Evolutionary conservation across 768 basidiomycete genomes (phyloP).

Genomic region (Leccinum subgranulosum): DNA sequence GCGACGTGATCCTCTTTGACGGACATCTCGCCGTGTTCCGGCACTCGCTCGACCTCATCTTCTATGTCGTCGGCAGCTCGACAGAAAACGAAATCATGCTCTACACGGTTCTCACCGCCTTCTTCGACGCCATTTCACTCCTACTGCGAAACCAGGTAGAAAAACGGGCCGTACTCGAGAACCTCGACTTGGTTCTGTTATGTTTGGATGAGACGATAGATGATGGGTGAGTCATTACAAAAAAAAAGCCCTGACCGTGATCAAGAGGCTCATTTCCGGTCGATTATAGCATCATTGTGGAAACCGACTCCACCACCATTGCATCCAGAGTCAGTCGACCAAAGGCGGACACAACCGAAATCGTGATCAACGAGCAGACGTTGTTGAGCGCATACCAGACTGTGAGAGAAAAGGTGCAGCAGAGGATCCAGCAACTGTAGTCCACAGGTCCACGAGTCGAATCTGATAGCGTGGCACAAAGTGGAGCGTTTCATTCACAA

Average conservation of each 20-base stretch:
- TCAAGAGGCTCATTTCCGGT: conserved; percentile 8
- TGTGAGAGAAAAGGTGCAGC: conserved; percentile 80
- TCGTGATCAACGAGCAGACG: conserved; percentile 98
- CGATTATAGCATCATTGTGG: conserved; percentile 79
- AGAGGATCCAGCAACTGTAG: conserved; percentile 76
- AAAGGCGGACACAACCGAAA: conserved; percentile 90
- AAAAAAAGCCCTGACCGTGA: not conserved
- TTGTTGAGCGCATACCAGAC: conserved; percentile 91
- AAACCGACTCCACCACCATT: conserved; percentile 95
- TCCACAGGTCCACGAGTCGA: not conserved
- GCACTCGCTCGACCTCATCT: conserved; percentile 91
- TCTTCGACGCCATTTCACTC: conserved; percentile 82
- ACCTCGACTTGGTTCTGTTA: conserved; percentile 86
- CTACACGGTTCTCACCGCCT: conserved; percentile 74
- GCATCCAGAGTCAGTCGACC: conserved; percentile 92
- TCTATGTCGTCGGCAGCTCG: conserved; percentile 88
- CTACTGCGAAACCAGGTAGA: conserved; percentile 90
- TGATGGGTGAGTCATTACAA: conserved; percentile 71
- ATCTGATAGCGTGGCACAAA: not conserved
- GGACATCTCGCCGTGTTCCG: conserved; percentile 90
- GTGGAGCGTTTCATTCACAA: not conserved
- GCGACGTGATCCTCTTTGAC: conserved; percentile 92
- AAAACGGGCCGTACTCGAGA: conserved; percentile 92
- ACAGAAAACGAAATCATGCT: conserved; percentile 97
- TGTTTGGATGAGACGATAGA: conserved; percentile 97